A percentile compares a stretch with the other conserved stretches of the same genome.
These are phyloP conservation scores for Phytophthora fragariaefolia DNA, from an alignment of 352 stramenopile species.

Conservation along the genomic window DNA sequence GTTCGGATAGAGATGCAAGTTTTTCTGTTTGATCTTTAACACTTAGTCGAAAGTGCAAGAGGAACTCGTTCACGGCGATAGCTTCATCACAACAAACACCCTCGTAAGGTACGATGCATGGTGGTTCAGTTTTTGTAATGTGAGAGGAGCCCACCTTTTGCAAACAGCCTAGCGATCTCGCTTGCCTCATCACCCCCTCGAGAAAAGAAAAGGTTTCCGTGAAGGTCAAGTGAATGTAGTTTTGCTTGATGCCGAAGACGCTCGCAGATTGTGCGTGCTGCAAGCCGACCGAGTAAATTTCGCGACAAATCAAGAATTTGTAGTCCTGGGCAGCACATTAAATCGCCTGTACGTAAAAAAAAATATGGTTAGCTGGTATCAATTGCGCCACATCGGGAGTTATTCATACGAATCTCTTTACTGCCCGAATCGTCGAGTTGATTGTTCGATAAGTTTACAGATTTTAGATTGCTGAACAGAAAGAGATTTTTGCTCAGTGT, in stretches of 20 bases:
- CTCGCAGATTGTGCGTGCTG: conserved; percentile 37
- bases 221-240: conserved; percentile 39
- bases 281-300: conserved; percentile 44
- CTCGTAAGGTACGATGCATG: no score
- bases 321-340: conserved; percentile 40
- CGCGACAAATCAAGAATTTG: conserved; percentile 41
- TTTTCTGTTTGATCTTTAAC: conserved; percentile 9
- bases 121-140: neutral
- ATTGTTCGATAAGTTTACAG: conserved; percentile 47
- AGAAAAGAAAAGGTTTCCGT: conserved; percentile 48
- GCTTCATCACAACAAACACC: neutral
- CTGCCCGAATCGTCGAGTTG: conserved; percentile 40
- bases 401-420: conserved; percentile 39
- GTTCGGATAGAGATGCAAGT: neutral
- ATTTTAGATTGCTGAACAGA: conserved; percentile 28
- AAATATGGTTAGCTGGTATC: no score
- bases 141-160: conserved; percentile 9
- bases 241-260: conserved; percentile 37
- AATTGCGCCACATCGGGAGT: no score
- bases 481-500: conserved; percentile 38
- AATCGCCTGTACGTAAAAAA: conserved; percentile 24
- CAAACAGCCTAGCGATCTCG: conserved; percentile 36
- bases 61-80: conserved; percentile 24
- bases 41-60: conserved; percentile 30
- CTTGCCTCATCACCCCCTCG: conserved; percentile 33